phyloP scores from a whole-genome alignment of 805 yeast genomes.

The Clavispora santaluciae region DNA sequence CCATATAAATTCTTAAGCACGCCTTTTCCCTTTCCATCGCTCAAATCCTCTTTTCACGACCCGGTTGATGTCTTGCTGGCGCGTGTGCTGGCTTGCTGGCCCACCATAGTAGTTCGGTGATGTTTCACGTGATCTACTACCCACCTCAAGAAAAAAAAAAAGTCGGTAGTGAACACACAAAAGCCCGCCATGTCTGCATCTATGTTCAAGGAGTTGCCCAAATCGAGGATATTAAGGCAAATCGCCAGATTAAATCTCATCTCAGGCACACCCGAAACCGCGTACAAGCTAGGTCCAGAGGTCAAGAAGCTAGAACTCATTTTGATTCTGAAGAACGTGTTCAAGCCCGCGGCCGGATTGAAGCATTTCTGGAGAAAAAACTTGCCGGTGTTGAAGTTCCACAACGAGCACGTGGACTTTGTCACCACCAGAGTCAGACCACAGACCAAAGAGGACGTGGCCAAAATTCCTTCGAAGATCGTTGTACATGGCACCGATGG shows the following conservation, averaged over 20 bases:
- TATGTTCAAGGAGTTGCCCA: constrained; percentile 11
- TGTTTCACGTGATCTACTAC: no score
- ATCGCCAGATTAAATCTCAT: constrained; percentile 45
- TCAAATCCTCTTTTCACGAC: no score
- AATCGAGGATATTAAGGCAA: constrained; percentile 38
- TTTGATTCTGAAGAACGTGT: constrained; percentile 39
- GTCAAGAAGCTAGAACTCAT: constrained; percentile 44
- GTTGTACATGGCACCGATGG: constrained; percentile 10
- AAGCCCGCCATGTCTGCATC: constrained; percentile 2
- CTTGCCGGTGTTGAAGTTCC: constrained; percentile 75
- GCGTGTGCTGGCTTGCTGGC: no score
- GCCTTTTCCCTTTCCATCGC: no score
- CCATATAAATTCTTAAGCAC: no score
- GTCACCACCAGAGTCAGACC: constrained; percentile 49
- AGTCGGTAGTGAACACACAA: not conserved
- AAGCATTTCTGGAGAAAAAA: constrained; percentile 70
- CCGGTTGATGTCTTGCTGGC: no score
- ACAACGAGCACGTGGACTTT: constrained; percentile 69
- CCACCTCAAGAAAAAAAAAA: not conserved
- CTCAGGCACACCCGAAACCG: constrained; percentile 43
- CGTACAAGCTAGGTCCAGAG: constrained; percentile 24
- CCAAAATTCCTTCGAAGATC: constrained; percentile 10
- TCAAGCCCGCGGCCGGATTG: constrained; percentile 59
- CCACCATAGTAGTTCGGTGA: no score
- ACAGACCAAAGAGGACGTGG: constrained; percentile 7